Evolutionary conservation across 2,329 filamentous ascomycete genomes (phyloP), one percentile per base, ranked within the genome.

Genomic region (Hypoxylon sp.): DNA sequence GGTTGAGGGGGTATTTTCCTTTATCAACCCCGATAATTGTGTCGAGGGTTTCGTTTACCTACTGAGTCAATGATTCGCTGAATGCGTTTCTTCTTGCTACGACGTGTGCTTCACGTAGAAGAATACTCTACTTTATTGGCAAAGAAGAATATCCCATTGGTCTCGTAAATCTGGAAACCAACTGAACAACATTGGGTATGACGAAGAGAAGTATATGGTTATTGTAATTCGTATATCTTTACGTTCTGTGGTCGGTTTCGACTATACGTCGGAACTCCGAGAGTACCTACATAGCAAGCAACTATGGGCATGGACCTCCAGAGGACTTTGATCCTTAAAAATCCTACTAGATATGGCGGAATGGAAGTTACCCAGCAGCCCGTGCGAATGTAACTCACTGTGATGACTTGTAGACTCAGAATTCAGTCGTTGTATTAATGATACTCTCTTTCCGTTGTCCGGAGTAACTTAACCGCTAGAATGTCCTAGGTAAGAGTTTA

Each of bases 311-410:
- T 28, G 16, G 44, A 53, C 18, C 40, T 7, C 24, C 5, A 16
- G 24, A 20, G 24, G 36, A 53, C 22, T 16, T 53, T 18, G 36
- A 26, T 44, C 50, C 50, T 53, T 30, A 44, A 30, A 14, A 30
- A 14, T 24, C 22, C 32, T 30, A 18, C 36, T n/a, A 16, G 49
- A 52, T 36, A 30, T 18, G 24, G 50, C 28, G 24, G 44, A 22
- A 28, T 52, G n/a, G n/a, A 24, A 26, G 26, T 51, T n/a, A n/a
- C n/a, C n/a, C n/a, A n/a, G n/a, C n/a, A n/a, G n/a, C n/a, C n/a
- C n/a, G n/a, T n/a, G n/a, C n/a, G n/a, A n/a, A 36, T 30, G 30
- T 50, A 24, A n/a, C 16, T n/a, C 14, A 22, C 20, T 50, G 32
- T 16, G 28, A 33, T 22, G 33, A 9, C 14, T 20, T 28, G 22